Conservation (phyloP, 139 green algal genomes). For the Chlamydomonas sphaeroides region DNA sequence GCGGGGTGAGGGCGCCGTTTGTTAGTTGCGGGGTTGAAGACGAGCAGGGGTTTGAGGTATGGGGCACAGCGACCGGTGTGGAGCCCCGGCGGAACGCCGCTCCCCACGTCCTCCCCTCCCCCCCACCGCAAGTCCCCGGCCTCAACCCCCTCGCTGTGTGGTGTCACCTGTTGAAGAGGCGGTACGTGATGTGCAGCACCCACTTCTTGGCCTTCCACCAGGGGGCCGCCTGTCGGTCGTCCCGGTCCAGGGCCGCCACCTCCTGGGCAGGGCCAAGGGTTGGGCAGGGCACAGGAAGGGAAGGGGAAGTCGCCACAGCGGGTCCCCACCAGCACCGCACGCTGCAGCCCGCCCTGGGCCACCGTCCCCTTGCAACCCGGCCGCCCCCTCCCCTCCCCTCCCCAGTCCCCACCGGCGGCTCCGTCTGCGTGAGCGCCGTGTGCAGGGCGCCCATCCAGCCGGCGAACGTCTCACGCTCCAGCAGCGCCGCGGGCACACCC, state of each 20-base stretch:
- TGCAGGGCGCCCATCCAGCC: conserved; percentile 89
- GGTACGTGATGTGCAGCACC: conserved; percentile 87
- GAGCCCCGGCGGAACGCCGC: no score
- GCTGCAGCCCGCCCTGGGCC: no score
- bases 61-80: no score
- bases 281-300: not conserved
- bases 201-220: conserved; percentile 99
- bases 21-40: not conserved
- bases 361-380: no score
- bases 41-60: no score
- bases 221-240: conserved; percentile 72
- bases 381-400: not conserved
- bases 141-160: no score
- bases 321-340: no score
- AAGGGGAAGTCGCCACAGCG: not conserved
- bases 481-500: conserved; percentile 82
- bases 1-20: not conserved
- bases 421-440: conserved; percentile 66
- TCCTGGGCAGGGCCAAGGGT: conserved; percentile 63
- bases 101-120: not conserved
- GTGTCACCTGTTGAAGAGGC: conserved; percentile 80
- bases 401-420: conserved; percentile 70
- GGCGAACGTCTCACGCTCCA: conserved; percentile 72
- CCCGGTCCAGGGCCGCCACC: conserved; percentile 68
- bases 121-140: not conserved